Conservation (phyloP, 148 eudicot species). For the Camellia lanceoleosa region DNA sequence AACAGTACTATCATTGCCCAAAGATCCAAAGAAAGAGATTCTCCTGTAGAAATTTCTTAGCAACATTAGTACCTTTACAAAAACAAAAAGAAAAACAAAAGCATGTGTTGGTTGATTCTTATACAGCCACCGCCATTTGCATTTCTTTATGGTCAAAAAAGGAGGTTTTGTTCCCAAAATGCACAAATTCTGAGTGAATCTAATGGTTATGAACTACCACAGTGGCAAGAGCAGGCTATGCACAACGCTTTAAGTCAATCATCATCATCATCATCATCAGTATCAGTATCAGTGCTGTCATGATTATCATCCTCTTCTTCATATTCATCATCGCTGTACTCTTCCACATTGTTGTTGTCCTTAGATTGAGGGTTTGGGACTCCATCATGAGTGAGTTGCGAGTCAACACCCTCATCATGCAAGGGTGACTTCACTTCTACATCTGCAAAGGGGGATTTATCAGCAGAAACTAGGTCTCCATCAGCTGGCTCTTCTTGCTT, state of each 20-base stretch:
- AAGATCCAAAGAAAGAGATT: background rate
- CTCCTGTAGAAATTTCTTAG: background rate
- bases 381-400: slow-evolving; percentile 3
- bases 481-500: slow-evolving; percentile 20
- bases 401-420: slow-evolving; percentile 13
- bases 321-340: slow-evolving; percentile 13
- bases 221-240: background rate
- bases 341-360: slow-evolving; percentile 3
- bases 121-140: slow-evolving; percentile 1
- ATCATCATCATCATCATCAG: background rate
- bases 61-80: background rate
- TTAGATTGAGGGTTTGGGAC: slow-evolving; percentile 4
- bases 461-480: slow-evolving; percentile 23
- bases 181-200: background rate
- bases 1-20: background rate
- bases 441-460: slow-evolving; percentile 10
- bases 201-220: background rate
- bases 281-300: slow-evolving; percentile 13
- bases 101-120: background rate
- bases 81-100: background rate
- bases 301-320: slow-evolving; percentile 14
- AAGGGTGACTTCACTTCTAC: slow-evolving; percentile 7
- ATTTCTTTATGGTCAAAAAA: background rate
- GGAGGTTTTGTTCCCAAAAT: background rate
- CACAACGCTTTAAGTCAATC: background rate